These are phyloP conservation scores for Ephemerocybe angulata DNA, from an alignment of 768 basidiomycete genomes.

Conservation along the genomic window DNA sequence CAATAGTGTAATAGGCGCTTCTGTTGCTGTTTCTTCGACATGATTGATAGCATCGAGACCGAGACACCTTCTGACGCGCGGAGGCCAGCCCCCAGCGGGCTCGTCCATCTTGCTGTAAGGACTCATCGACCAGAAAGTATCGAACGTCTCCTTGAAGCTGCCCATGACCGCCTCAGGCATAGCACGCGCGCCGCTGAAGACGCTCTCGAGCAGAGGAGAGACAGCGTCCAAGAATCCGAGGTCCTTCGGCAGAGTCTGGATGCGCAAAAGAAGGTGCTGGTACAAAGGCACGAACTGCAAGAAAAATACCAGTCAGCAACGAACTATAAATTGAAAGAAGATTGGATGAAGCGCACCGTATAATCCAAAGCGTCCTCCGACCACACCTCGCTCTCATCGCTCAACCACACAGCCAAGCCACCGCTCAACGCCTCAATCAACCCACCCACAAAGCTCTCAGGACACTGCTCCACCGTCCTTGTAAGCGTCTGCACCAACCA, in stretches of 20 bases:
- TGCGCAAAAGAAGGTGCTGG: conserved; percentile 49
- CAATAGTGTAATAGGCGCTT: too few species aligned
- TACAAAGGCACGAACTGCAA: conserved; percentile 40
- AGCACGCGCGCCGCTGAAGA: conserved; percentile 48
- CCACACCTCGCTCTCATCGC: conserved; percentile 53
- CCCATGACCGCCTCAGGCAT: conserved; percentile 29
- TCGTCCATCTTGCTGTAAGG: conserved; percentile 38
- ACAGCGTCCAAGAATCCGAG: conserved; percentile 42
- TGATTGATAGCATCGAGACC: conserved; percentile 11
- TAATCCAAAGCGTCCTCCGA: conserved; percentile 51
- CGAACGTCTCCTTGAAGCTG: conserved; percentile 48
- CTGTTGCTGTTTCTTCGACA: not conserved
- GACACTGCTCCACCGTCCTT: conserved; percentile 52
- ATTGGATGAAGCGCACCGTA: conserved; percentile 49
- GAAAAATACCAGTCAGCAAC: not conserved
- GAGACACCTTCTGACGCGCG: conserved; percentile 26
- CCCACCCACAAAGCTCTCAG: conserved; percentile 39
- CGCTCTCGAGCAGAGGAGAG: conserved; percentile 51
- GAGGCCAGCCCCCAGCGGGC: conserved; percentile 55
- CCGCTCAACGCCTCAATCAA: conserved; percentile 51
- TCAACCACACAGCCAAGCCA: conserved; percentile 58
- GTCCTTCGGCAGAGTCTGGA: conserved; percentile 44
- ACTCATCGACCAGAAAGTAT: conserved; percentile 53
- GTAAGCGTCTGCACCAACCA: conserved; percentile 63
- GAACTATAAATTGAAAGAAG: not conserved